Conservation (phyloP, 805 yeast genomes). For the Teunomyces barrocoloradensis region DNA sequence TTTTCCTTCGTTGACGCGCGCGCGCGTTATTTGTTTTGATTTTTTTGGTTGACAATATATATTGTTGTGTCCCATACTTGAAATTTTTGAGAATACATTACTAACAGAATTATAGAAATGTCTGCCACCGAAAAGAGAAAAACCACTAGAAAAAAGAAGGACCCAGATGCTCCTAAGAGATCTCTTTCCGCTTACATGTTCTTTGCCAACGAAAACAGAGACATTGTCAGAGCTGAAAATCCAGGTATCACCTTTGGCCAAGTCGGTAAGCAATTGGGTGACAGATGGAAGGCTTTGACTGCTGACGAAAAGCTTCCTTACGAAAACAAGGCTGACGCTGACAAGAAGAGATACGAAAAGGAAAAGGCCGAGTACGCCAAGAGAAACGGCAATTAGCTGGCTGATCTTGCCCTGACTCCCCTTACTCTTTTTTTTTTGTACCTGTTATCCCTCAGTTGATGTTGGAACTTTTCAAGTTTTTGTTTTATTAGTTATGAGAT, state of each 20-base stretch:
- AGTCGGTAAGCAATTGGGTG: constrained; percentile 93
- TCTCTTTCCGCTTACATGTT: constrained; percentile 98
- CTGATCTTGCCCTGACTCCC: background rate
- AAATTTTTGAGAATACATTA: background rate
- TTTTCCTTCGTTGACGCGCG: background rate
- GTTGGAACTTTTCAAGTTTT: constrained; percentile 3
- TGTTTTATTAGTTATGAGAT: constrained; percentile 9
- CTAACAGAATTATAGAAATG: constrained; percentile 6
- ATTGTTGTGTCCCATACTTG: background rate
- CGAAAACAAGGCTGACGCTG: constrained; percentile 90
- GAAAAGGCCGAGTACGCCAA: constrained; percentile 85
- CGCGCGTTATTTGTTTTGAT: constrained; percentile 3
- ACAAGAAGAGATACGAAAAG: constrained; percentile 96
- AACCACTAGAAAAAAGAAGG: constrained; percentile 52
- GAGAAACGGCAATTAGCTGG: constrained; percentile 19
- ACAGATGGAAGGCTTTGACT: constrained; percentile 89
- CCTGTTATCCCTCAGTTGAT: background rate
- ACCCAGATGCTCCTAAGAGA: constrained; percentile 99
- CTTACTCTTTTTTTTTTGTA: background rate
- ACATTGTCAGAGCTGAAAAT: constrained; percentile 90
- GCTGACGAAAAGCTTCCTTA: constrained; percentile 85
- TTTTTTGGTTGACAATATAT: constrained; percentile 1
- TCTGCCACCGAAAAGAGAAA: constrained; percentile 39
- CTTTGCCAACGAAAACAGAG: constrained; percentile 97
- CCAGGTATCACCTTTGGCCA: constrained; percentile 96